A percentile compares a stretch with the other conserved stretches of the same genome.
phyloP scores from a whole-genome alignment of 495 filamentous ascomycete species.

The Ramalina intermedia region DNA sequence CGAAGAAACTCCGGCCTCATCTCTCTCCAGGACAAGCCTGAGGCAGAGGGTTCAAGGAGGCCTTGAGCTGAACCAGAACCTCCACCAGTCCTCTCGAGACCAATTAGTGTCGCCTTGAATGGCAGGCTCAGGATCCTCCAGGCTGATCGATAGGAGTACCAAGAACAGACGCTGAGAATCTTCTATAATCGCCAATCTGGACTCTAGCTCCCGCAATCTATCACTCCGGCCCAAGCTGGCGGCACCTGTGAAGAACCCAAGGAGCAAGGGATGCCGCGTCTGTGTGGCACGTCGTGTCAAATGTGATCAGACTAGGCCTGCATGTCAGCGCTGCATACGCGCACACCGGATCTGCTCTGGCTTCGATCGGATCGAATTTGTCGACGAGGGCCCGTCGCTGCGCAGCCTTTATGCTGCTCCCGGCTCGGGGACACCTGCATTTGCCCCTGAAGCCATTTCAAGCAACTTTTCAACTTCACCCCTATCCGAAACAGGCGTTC shows the following conservation, averaged over 20 bases:
- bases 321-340: constrained; percentile 21
- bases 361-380: constrained; percentile 4
- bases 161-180: too few species aligned
- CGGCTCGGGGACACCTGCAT: neutral
- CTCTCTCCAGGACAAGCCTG: too few species aligned
- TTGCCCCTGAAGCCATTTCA: neutral
- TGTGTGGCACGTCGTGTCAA: constrained; percentile 20
- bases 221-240: too few species aligned
- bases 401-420: neutral
- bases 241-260: constrained; percentile 21
- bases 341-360: constrained; percentile 16
- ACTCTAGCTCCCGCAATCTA: too few species aligned
- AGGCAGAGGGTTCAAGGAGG: too few species aligned
- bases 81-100: too few species aligned
- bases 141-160: too few species aligned
- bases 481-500: neutral
- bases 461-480: neutral
- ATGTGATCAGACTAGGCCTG: constrained; percentile 22
- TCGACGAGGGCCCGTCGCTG: neutral
- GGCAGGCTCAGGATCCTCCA: too few species aligned
- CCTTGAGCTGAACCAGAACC: too few species aligned
- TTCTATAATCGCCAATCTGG: too few species aligned
- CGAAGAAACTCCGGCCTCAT: too few species aligned
- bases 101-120: too few species aligned
- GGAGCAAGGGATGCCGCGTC: constrained; percentile 26